Percentiles rank a stretch among this genome's conserved stretches.
These are phyloP conservation scores for Tillandsia leiboldiana DNA, from an alignment of 176 grass and related monocot genomes.

Conservation along the genomic window DNA sequence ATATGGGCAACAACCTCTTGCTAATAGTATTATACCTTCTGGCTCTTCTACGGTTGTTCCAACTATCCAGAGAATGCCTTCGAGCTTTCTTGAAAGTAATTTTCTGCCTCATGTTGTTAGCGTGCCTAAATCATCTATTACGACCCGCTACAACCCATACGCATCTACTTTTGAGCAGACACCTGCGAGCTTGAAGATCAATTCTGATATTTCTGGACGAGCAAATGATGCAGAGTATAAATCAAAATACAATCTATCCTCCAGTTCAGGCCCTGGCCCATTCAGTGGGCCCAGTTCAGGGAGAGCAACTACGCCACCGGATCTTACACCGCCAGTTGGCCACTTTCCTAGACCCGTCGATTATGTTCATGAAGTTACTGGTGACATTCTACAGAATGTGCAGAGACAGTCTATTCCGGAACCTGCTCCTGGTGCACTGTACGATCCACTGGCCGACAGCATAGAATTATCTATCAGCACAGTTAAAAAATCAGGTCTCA, in stretches of 20 bases:
- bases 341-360: conserved; percentile 33
- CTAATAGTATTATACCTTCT: conserved; percentile 37
- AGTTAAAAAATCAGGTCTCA: conserved; percentile 48
- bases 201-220: conserved; percentile 7
- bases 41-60: conserved; percentile 36
- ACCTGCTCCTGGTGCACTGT: conserved; percentile 37
- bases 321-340: conserved; percentile 23
- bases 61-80: conserved; percentile 34
- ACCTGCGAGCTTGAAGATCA: conserved; percentile 38
- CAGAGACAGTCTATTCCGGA: conserved; percentile 28
- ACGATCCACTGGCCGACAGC: conserved; percentile 89
- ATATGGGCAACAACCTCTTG: conserved; percentile 40
- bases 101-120: conserved; percentile 25
- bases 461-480: conserved; percentile 74
- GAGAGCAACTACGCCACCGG: conserved; percentile 27
- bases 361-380: conserved; percentile 37
- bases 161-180: conserved; percentile 94
- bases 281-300: conserved; percentile 38
- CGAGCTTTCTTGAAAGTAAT: conserved; percentile 37
- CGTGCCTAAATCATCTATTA: conserved; percentile 61
- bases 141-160: conserved; percentile 86
- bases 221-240: conserved; percentile 4
- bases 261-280: conserved; percentile 14
- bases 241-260: conserved; percentile 5
- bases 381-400: conserved; percentile 22